Base-by-base conservation (phyloP, 257 asterid species). In the Capsicum pubescens region DNA sequence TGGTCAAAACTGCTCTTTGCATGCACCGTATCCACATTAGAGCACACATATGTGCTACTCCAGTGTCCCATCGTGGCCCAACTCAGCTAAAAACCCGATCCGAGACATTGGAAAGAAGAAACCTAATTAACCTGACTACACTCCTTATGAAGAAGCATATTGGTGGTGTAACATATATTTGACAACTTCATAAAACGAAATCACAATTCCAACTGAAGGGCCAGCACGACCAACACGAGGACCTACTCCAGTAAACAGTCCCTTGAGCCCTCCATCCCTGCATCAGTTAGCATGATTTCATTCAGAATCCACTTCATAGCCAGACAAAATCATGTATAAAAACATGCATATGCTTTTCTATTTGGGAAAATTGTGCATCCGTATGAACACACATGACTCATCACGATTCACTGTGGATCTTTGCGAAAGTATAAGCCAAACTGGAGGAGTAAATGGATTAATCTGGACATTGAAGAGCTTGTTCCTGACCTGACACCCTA, bases 201-300 rank as follows among this genome's bases (percentile, higher is more conserved):
- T 86, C 74, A 97, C 98, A 19, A 97, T 95, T 85, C 97, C 99
- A 9, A 97, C 98, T 0, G 99, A 95, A 71, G 99, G 99, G 56
- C 99, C 99, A 15, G 99, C 98, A 16, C 99, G 98, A 74, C 91
- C 97, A 80, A 95, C 96, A 81, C 99, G 98, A 21, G 99, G 99
- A 3, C 99, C 98, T 8, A 93, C 99, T 19, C 99, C 99, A 17
- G 99, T 91, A 79, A 95, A 97, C 87, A 95, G 87, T 17, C 99
- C 99, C 84, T 86, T 97, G 86, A 93, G 84, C 57, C 99, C 97
- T 54, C 99, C 97, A 86, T 88, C 93, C 90, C 99, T 97, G 93
- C 83, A 9, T 61, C 67, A 17, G 79, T 82, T 35, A 80, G 52
- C 66, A 83, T 81, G 70, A 71, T 69, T 48, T 59, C 71, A 26